Evolutionary conservation across 345 rosid species (phyloP), one percentile per base, ranked within the genome.

Genomic region (Dipteronia sinensis): DNA sequence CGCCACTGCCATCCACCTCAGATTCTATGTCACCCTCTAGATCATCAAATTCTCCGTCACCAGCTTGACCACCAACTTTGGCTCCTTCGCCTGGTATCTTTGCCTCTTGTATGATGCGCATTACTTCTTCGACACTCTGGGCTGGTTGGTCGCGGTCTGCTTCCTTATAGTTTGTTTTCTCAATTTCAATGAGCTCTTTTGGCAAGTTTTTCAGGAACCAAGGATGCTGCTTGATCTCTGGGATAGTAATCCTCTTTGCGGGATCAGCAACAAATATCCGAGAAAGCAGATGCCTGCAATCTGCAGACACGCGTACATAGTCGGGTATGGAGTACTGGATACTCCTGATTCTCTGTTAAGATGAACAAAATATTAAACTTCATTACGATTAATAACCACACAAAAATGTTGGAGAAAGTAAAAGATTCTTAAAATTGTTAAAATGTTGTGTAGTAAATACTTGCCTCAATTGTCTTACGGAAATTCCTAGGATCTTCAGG

Each of bases 401-500:
- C 10, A 16, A 73, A 15, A 34, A 34, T 34, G 38, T 17, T 17
- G 29, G 22, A 46, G 61, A 23, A 69, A 34, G 64, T 31, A 22
- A 20, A 74, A 67, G 25, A 69, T 64, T 34, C 10, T 47, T 2
- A 67, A 27, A 62, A 47, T 8, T 23, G 31, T 42, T 20, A n/a
- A 56, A 53, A 16, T 34, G 46, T 38, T 31, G 55, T 27, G 55
- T 11, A 49, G 56, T 72, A 67, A 64, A 77, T 65, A 85, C 87
- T 75, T 73, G 89, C 96, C 67, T 86, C 87, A 22, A 91, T 87
- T 27, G 96, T 91, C 83, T 88, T 91, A 12, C 92, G 89, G 83
- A 91, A 88, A 78, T 91, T 86, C 73, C 90, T 79, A 59, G 93
- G 93, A 83, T 91, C 95, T 3, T 86, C 88, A n/a, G 92, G 93